Evolutionary conservation across 2,329 filamentous ascomycete genomes (phyloP), one percentile per base, ranked within the genome.

Genomic region (Alternaria brassicae): DNA sequence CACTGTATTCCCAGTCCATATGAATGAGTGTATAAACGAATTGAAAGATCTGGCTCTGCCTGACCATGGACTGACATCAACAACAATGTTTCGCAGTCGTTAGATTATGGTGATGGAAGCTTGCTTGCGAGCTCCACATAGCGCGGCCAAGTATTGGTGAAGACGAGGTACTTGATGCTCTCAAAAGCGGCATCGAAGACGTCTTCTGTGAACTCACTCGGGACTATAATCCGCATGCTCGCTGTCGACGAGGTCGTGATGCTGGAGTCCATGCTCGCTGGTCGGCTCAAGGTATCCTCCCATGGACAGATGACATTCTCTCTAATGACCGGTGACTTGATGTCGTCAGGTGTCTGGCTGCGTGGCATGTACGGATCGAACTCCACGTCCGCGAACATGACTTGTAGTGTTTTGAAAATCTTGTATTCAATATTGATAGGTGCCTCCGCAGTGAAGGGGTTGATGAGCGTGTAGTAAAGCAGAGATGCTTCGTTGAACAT

Each of bases 351-450:
- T 4, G 67, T 71, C 21, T 55, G 50, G 42, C 63, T 68, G 23
- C 66, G 66, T 3, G 74, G 72, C 68, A 70, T 70, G 21, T 77
- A 78, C 1, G 75, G 75, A 37, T 78, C 74, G 52, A 74, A 78
- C 32, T 77, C 74, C 23, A 78, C 65, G 21, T 60, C 67, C 1
- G 72, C 65, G 37, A 78, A 78, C 3, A 66, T 65, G 23, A 53
- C 53, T 41, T 78, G 75, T 7, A 78, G 62, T 7, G 62, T 65
- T 36, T 75, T 76, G 71, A 77, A 77, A 56, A 77, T 67, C 60
- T 77, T 78, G 69, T 77, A 78, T 36, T 77, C 75, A 56, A 78
- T 77, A 55, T 78, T 78, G 68, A 78, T 77, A 2, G 75, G 73
- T 4, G 68, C 69, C 48, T 77, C 75, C 13, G 75, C 75, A 3